Evolutionary conservation across 805 yeast genomes (phyloP).

Genomic region (Candida piceae): DNA sequence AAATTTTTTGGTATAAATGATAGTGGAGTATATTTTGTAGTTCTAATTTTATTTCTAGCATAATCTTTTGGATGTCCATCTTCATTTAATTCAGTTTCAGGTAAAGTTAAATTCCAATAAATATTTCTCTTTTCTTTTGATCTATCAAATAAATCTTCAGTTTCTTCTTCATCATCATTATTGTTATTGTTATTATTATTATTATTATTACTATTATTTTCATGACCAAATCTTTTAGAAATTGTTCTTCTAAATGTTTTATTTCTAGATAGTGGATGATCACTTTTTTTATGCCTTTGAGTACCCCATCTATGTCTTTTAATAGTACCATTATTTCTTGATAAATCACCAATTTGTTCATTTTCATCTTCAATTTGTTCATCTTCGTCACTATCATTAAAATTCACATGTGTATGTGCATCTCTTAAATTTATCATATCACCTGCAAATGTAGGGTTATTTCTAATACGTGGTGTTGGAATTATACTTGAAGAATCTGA

Average conservation of each 20-base stretch:
- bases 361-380: conserved; percentile 19
- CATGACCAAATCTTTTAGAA: conserved; percentile 17
- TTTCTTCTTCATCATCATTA: conserved; percentile 7
- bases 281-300: conserved; percentile 65
- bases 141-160: conserved; percentile 32
- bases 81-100: conserved; percentile 48
- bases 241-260: conserved; percentile 42
- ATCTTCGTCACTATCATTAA: conserved; percentile 10
- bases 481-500: conserved; percentile 11
- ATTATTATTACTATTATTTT: conserved; percentile 17
- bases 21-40: conserved; percentile 91
- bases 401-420: conserved; percentile 23
- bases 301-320: conserved; percentile 90
- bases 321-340: conserved; percentile 46
- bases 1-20: conserved; percentile 85
- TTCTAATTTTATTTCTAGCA: conserved; percentile 87
- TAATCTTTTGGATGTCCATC: conserved; percentile 58
- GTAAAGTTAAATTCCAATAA: conserved; percentile 56
- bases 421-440: conserved; percentile 11
- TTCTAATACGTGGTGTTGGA: conserved; percentile 22
- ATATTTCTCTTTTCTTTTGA: conserved; percentile 38
- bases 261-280: conserved; percentile 57
- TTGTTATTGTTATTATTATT: conserved; percentile 21
- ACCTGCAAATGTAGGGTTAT: conserved; percentile 7
- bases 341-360: conserved; percentile 20